Percentiles rank a stretch among this genome's conserved stretches.
Evolutionary conservation across 2,329 filamentous ascomycete genomes (phyloP).

Genomic region (Aspergillus sp.): DNA sequence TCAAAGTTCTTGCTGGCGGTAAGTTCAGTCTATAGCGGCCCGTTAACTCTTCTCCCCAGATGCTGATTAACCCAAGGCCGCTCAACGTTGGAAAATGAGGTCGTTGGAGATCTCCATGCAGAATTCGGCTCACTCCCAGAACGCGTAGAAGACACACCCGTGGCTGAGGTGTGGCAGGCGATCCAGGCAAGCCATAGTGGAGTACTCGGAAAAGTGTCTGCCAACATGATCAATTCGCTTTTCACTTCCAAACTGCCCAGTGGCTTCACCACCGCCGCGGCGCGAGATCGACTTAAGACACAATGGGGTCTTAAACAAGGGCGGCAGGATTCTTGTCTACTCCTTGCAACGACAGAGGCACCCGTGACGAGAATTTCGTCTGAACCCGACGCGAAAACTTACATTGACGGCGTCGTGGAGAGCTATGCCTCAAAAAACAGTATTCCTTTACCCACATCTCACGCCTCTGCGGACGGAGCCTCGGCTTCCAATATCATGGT

Average conservation of each 20-base stretch:
- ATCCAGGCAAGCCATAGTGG: background rate
- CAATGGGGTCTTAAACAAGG: conserved; percentile 1
- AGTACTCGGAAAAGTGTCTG: background rate
- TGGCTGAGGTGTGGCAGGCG: background rate
- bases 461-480: too few species aligned
- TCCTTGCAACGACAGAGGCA: background rate
- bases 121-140: conserved; percentile 8
- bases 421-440: background rate
- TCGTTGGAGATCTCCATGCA: conserved; percentile 8
- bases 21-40: background rate
- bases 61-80: background rate
- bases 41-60: background rate
- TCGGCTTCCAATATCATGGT: too few species aligned
- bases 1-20: conserved; percentile 6
- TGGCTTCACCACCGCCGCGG: background rate
- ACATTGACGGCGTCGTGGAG: conserved; percentile 1
- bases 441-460: too few species aligned
- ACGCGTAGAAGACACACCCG: background rate
- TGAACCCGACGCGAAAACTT: background rate
- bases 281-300: background rate
- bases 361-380: background rate
- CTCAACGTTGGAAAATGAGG: conserved; percentile 10
- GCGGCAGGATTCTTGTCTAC: background rate
- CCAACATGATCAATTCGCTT: background rate
- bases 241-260: conserved; percentile 7